Percentiles rank a stretch among this genome's conserved stretches.
phyloP scores from a whole-genome alignment of 768 basidiomycete species.

The Auricularia cornea region DNA sequence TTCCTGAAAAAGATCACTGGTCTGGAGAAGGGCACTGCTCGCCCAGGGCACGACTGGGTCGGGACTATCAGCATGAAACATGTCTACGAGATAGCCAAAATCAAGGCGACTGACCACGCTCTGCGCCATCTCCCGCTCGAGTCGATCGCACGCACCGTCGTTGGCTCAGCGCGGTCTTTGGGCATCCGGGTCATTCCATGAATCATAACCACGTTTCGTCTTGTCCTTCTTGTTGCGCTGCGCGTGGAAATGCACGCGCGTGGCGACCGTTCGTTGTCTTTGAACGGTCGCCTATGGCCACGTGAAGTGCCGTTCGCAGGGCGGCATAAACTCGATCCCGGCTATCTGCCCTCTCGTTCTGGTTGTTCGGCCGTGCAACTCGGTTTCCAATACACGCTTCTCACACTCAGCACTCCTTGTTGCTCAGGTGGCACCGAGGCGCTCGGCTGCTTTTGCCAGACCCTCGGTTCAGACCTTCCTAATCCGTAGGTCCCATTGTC shows the following conservation, averaged over 20 bases:
- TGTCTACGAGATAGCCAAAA: constrained; percentile 96
- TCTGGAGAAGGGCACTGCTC: constrained; percentile 82
- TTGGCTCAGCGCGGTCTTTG: constrained; percentile 82
- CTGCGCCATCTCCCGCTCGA: constrained; percentile 81
- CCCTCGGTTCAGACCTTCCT: too few relatives aligned
- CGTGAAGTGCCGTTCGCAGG: background rate
- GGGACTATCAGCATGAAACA: constrained; percentile 92
- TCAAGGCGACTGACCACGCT: constrained; percentile 87
- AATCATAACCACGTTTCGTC: background rate
- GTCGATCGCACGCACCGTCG: constrained; percentile 77
- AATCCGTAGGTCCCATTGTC: background rate
- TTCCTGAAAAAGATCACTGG: constrained; percentile 87
- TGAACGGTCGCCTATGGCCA: background rate
- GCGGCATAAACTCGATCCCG: background rate
- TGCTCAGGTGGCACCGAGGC: too few relatives aligned
- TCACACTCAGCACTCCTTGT: too few relatives aligned
- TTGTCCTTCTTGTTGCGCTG: background rate
- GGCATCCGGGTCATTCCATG: constrained; percentile 86
- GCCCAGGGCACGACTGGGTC: constrained; percentile 66
- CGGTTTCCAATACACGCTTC: background rate
- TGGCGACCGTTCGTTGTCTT: background rate
- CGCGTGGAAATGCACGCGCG: background rate
- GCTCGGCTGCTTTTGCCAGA: too few relatives aligned
- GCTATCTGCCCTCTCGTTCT: background rate
- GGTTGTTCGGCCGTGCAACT: background rate